Evolutionary conservation across 169 alveolate species (phyloP), one percentile per base, ranked within the genome.

Genomic region (Perkinsus marinus): DNA sequence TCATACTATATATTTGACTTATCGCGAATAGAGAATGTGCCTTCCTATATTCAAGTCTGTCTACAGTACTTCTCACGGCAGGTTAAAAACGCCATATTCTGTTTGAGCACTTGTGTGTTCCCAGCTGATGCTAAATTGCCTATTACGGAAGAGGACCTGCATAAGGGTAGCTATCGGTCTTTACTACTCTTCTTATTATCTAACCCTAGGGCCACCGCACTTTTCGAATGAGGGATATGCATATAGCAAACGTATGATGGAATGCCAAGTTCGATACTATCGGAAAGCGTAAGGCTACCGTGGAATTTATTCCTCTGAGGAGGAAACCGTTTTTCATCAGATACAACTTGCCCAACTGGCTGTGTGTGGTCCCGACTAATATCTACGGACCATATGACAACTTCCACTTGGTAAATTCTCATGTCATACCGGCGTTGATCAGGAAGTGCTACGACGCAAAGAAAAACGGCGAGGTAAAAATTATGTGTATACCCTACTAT

Each of bases 141-240:
- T 0, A 26, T 93, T 17, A 90, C 47, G 0, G 95, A 93, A 68
- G 92, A 79, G 68, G 43, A 57, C 68, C 91, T 93, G 9, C 94
- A 93, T 92, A 90, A 39, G 38, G 95, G 17, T 30, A 34, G 37
- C 30, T 16, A 19, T 5, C 10, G 3, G 19, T 0, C 91, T 30
- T 19, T 39, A 9, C 79, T 19, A 38, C 6, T 5, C 26, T 39
- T 30, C 2, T 10, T n/a, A 34, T 37, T 17, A 36, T 39, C 3
- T 19, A 2, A 36, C 89, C 22, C 39, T 30, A 39, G 94, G 94
- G 16, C 93, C 94, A 0, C 93, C 95, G 0, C 95, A 94, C 46
- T 91, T 91, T 22, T 94, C 95, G 26, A 94, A 94, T 90, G 95
- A 92, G n/a, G 95, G 95, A 17, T 94, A 94, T 68, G 91, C 95